phyloP scores from a whole-genome alignment of 805 yeast species.

The Lipomyces kockii region DNA sequence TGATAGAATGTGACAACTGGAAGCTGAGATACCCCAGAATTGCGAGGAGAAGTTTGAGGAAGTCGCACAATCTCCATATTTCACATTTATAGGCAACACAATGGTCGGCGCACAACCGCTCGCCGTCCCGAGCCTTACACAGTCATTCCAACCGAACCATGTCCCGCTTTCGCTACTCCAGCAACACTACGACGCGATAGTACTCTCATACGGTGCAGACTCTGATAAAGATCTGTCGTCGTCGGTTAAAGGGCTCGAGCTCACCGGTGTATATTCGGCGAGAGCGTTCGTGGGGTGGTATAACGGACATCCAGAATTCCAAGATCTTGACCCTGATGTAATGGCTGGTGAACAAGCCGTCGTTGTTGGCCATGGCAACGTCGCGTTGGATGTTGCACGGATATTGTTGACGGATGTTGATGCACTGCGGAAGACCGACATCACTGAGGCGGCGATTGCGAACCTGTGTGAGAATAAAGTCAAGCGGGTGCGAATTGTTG shows the following conservation, averaged over 20 bases:
- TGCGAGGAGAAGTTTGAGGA: constrained; percentile 72
- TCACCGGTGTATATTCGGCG: constrained; percentile 74
- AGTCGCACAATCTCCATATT: constrained; percentile 47
- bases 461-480: constrained; percentile 59
- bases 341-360: constrained; percentile 65
- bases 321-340: constrained; percentile 60
- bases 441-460: constrained; percentile 62
- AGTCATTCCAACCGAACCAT: constrained; percentile 46
- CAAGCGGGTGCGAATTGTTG: constrained; percentile 72
- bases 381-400: constrained; percentile 89
- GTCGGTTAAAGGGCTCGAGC: constrained; percentile 61
- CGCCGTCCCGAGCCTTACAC: neutral
- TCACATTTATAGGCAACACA: constrained; percentile 73
- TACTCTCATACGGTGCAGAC: constrained; percentile 80
- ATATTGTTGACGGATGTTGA: constrained; percentile 64
- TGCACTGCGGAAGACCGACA: constrained; percentile 74
- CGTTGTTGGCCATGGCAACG: constrained; percentile 96
- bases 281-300: constrained; percentile 94
- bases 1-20: neutral
- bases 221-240: constrained; percentile 55
- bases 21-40: constrained; percentile 35
- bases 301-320: constrained; percentile 78
- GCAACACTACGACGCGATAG: constrained; percentile 68
- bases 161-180: constrained; percentile 56
- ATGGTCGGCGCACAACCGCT: constrained; percentile 56